These are phyloP conservation scores for Yamadazyma oceani DNA, from an alignment of 1,139 yeast genomes.

Conservation along the genomic window DNA sequence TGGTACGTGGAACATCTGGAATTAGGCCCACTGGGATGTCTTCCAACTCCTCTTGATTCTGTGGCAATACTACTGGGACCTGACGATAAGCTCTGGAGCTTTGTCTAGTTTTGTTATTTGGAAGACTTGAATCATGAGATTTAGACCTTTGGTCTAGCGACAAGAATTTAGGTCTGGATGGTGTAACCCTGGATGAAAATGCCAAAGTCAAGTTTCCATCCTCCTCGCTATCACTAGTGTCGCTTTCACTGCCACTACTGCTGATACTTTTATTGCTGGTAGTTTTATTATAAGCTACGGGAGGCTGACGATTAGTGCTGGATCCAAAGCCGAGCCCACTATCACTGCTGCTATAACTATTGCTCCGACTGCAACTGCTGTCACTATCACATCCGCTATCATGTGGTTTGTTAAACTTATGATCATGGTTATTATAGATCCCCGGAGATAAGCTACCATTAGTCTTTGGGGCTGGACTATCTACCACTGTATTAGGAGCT, in stretches of 20 bases:
- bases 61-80: constrained; percentile 16
- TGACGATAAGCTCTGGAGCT: not conserved
- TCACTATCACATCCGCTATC: constrained; percentile 2
- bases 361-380: too few relatives aligned
- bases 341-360: not conserved
- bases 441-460: not conserved
- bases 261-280: not conserved
- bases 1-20: constrained; percentile 22
- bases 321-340: constrained; percentile 1
- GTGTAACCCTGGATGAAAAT: constrained; percentile 45
- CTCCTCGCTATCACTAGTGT: constrained; percentile 37
- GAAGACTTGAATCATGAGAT: constrained; percentile 47
- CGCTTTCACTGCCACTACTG: constrained; percentile 19
- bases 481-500: constrained; percentile 22
- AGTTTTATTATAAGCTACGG: not conserved
- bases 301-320: not conserved
- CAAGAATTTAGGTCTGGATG: constrained; percentile 38
- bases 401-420: too few relatives aligned
- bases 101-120: constrained; percentile 9
- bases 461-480: not conserved
- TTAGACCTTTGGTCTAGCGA: constrained; percentile 35
- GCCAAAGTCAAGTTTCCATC: constrained; percentile 55
- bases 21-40: constrained; percentile 46
- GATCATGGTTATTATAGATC: not conserved
- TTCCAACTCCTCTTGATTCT: constrained; percentile 36